These are phyloP conservation scores for Lantana camara DNA, from an alignment of 257 asterid species.

Conservation along the genomic window DNA sequence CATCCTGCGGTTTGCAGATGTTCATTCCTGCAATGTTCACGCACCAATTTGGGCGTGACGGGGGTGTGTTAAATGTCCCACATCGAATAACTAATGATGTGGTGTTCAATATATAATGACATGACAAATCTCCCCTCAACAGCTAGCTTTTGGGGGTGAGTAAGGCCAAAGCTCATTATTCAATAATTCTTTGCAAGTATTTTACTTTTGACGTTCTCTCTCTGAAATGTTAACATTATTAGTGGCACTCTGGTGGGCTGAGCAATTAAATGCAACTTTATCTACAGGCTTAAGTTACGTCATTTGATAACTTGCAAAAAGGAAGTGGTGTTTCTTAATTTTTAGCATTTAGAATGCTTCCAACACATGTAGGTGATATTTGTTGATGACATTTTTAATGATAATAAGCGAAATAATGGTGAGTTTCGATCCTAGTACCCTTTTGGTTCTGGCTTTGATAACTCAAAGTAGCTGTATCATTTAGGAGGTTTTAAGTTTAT, in stretches of 20 bases:
- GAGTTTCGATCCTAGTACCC: not conserved
- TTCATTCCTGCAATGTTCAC: too few species aligned
- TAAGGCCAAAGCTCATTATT: too few species aligned
- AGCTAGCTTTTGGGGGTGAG: too few species aligned
- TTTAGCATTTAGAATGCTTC: not conserved
- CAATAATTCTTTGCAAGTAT: not conserved
- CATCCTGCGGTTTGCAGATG: too few species aligned
- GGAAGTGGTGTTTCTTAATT: not conserved
- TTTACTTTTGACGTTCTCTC: constrained; percentile 13
- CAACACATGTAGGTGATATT: not conserved
- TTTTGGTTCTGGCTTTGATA: not conserved
- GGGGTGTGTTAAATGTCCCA: too few species aligned
- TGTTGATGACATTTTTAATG: not conserved
- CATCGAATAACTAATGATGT: too few species aligned
- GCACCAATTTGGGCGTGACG: too few species aligned
- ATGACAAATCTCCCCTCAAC: too few species aligned
- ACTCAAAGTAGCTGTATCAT: not conserved
- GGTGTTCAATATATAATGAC: too few species aligned
- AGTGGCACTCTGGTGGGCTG: not conserved
- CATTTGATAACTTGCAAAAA: not conserved
- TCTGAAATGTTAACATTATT: not conserved
- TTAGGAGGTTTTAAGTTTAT: not conserved
- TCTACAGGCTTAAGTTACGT: not conserved
- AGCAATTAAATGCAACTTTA: not conserved
- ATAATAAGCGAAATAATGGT: not conserved